A percentile compares a stretch with the other conserved stretches of the same genome.
Evolutionary conservation across 2,329 filamentous ascomycete genomes (phyloP).

Genomic region (Stagonosporopsis rhizophila): DNA sequence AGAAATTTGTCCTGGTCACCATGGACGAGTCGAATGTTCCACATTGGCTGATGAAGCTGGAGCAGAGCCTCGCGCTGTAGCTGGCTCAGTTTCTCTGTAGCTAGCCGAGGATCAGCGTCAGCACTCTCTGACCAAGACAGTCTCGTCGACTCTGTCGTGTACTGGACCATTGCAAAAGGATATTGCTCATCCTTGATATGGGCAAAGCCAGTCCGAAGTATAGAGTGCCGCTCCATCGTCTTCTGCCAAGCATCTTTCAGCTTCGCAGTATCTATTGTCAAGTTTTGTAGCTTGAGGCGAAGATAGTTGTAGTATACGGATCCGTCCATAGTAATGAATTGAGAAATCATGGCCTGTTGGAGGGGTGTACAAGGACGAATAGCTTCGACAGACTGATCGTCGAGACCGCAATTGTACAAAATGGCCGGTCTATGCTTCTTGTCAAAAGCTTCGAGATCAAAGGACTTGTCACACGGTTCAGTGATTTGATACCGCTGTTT

Average conservation of each 20-base stretch:
- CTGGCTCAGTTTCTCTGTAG: slow-evolving; percentile 32
- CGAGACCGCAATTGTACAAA: slow-evolving; percentile 40
- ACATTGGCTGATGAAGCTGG: slow-evolving; percentile 64
- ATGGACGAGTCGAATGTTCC: slow-evolving; percentile 64
- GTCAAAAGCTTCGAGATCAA: slow-evolving; percentile 63
- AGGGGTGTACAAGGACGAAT: slow-evolving; percentile 80
- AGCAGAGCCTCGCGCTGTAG: slow-evolving; percentile 46
- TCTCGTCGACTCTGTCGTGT: slow-evolving; percentile 45
- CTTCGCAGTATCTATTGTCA: slow-evolving; percentile 45
- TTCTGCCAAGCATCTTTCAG: slow-evolving; percentile 67
- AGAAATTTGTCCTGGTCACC: slow-evolving; percentile 36
- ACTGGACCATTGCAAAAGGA: slow-evolving; percentile 79
- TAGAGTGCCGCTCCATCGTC: slow-evolving; percentile 65
- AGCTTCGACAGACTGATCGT: slow-evolving; percentile 56
- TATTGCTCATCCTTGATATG: slow-evolving; percentile 65
- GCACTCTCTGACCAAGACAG: slow-evolving; percentile 45
- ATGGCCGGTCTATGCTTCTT: slow-evolving; percentile 48
- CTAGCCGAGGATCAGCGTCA: slow-evolving; percentile 9
- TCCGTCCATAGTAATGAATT: slow-evolving; percentile 73
- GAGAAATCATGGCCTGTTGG: slow-evolving; percentile 80
- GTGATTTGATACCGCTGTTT: slow-evolving; percentile 2
- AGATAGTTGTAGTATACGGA: slow-evolving; percentile 78
- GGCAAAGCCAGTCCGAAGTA: slow-evolving; percentile 78
- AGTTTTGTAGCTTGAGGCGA: slow-evolving; percentile 58
- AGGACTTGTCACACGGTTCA: not conserved